Percentiles rank a stretch among this genome's conserved stretches.
phyloP scores from a whole-genome alignment of 805 yeast species.

The Cyberlindnera americana region DNA sequence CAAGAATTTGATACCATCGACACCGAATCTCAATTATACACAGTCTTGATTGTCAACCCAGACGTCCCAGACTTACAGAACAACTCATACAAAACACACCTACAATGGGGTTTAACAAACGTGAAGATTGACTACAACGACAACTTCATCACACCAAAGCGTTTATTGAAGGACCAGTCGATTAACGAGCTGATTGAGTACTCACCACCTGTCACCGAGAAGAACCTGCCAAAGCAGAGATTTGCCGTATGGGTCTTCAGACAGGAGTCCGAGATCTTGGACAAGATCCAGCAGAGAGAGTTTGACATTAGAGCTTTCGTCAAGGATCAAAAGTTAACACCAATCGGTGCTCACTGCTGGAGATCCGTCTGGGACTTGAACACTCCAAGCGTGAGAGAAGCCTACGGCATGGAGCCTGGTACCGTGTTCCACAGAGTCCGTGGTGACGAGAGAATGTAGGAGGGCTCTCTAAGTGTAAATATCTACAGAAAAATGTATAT shows the following conservation, averaged over 20 bases:
- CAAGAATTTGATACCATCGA: slow-evolving; percentile 60
- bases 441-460: slow-evolving; percentile 19
- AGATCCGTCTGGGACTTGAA: slow-evolving; percentile 80
- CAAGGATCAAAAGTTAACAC: slow-evolving; percentile 48
- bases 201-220: slow-evolving; percentile 84
- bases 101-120: slow-evolving; percentile 77
- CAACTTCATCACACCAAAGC: slow-evolving; percentile 44
- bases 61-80: slow-evolving; percentile 76
- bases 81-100: slow-evolving; percentile 66
- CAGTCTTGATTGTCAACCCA: slow-evolving; percentile 83
- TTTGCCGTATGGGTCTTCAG: slow-evolving; percentile 87
- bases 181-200: slow-evolving; percentile 54
- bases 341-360: slow-evolving; percentile 93
- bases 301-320: slow-evolving; percentile 77
- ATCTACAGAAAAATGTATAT: too few species aligned
- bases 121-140: slow-evolving; percentile 56
- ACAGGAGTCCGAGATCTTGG: slow-evolving; percentile 41
- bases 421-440: slow-evolving; percentile 54
- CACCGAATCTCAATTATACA: slow-evolving; percentile 50
- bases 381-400: slow-evolving; percentile 61
- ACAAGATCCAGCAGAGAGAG: slow-evolving; percentile 32
- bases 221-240: slow-evolving; percentile 80
- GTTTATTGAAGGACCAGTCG: slow-evolving; percentile 31
- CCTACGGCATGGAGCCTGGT: slow-evolving; percentile 73
- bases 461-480: too few species aligned